These are phyloP conservation scores for Bocquillonia castaneifolia DNA, from an alignment of 441 rosid species.

Conservation along the genomic window DNA sequence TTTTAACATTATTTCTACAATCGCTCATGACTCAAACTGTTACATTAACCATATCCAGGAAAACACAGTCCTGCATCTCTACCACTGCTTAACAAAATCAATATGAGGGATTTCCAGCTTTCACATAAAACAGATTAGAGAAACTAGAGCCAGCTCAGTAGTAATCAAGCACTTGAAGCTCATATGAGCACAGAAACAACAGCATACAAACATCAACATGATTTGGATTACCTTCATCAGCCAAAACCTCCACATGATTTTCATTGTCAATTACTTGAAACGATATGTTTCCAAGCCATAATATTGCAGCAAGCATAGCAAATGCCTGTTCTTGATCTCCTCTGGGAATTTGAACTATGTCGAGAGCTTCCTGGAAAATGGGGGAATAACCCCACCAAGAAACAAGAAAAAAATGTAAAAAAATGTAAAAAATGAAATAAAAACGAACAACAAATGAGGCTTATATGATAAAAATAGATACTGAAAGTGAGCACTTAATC, in stretches of 20 bases:
- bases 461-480: slow-evolving; percentile 6
- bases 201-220: slow-evolving; percentile 6
- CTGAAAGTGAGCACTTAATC: slow-evolving; percentile 4
- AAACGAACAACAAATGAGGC: slow-evolving; percentile 10
- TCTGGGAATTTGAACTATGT: slow-evolving; percentile 56
- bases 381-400: slow-evolving; percentile 15
- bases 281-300: slow-evolving; percentile 85
- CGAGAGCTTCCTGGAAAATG: slow-evolving; percentile 68
- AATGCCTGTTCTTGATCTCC: slow-evolving; percentile 74
- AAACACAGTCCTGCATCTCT: not conserved
- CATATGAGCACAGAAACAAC: slow-evolving; percentile 2
- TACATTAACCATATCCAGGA: not conserved
- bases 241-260: slow-evolving; percentile 77
- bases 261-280: slow-evolving; percentile 70
- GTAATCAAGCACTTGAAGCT: not conserved
- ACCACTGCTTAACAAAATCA: not conserved
- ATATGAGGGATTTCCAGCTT: not conserved
- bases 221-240: slow-evolving; percentile 58
- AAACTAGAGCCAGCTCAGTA: not conserved
- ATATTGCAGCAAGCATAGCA: slow-evolving; percentile 74
- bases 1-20: not conserved
- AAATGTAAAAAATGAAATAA: slow-evolving; percentile 14
- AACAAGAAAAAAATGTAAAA: slow-evolving; percentile 13
- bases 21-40: not conserved
- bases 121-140: not conserved